A percentile compares a stretch with the other conserved stretches of the same genome.
phyloP scores from a whole-genome alignment of 2,329 filamentous ascomycete species.

The Ophiostoma novo-ulmi region DNA sequence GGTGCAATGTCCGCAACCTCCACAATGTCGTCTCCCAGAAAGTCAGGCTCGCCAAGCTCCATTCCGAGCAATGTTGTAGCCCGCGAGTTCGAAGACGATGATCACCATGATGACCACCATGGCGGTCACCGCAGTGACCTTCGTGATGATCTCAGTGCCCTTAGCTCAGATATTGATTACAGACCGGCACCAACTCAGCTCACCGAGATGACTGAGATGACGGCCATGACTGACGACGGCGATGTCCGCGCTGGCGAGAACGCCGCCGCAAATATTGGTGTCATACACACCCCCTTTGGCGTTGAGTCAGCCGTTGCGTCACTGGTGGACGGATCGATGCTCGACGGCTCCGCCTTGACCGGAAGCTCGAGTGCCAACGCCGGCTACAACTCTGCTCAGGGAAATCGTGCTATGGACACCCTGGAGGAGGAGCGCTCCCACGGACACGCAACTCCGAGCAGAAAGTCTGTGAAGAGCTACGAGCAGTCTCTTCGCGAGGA shows the following conservation, averaged over 20 bases:
- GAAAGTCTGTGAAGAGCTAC: constrained; percentile 38
- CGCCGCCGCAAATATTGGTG: constrained; percentile 67
- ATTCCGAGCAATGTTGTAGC: constrained; percentile 47
- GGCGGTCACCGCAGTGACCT: background rate
- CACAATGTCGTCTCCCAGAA: constrained; percentile 55
- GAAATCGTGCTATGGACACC: constrained; percentile 34
- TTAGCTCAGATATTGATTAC: constrained; percentile 53
- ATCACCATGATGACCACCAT: constrained; percentile 41
- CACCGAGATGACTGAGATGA: constrained; percentile 42
- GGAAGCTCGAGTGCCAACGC: constrained; percentile 48
- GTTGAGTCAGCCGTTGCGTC: constrained; percentile 91
- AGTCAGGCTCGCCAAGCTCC: constrained; percentile 54
- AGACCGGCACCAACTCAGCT: constrained; percentile 39
- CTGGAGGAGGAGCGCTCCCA: constrained; percentile 35
- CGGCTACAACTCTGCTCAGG: constrained; percentile 41
- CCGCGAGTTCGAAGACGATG: constrained; percentile 40
- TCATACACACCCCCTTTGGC: constrained; percentile 64
- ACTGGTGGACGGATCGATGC: constrained; percentile 67
- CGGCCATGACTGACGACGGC: constrained; percentile 43
- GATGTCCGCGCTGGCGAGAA: constrained; percentile 64
- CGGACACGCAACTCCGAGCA: constrained; percentile 34
- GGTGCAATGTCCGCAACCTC: constrained; percentile 48
- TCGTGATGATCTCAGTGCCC: constrained; percentile 50
- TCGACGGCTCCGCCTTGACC: constrained; percentile 65
- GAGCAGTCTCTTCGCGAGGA: constrained; percentile 38